Evolutionary conservation across 2,329 filamentous ascomycete genomes (phyloP).

Genomic region (Penicillium aurantiogriseum): DNA sequence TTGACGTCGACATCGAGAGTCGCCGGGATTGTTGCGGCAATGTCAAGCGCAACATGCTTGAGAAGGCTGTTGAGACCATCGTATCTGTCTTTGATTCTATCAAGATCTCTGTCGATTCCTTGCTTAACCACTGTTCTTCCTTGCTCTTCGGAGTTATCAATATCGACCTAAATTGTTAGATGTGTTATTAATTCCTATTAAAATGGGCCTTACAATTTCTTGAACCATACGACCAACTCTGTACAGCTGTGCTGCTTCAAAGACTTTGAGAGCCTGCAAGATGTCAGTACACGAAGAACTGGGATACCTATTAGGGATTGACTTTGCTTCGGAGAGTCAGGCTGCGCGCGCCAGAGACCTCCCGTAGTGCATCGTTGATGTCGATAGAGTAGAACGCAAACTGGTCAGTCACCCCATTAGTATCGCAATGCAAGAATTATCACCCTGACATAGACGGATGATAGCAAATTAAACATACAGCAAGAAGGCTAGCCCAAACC

Average conservation of each 20-base stretch:
- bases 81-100: constrained; percentile 73
- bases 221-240: constrained; percentile 69
- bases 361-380: constrained; percentile 62
- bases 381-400: constrained; percentile 72
- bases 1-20: constrained; percentile 58
- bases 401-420: constrained; percentile 34
- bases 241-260: constrained; percentile 60
- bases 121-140: constrained; percentile 69
- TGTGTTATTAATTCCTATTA: neutral
- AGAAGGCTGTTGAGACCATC: constrained; percentile 75
- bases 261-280: constrained; percentile 55
- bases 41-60: constrained; percentile 62
- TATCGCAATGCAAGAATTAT: neutral
- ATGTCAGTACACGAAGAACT: neutral
- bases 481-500: constrained; percentile 70
- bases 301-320: neutral
- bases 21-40: constrained; percentile 63
- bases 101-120: constrained; percentile 71
- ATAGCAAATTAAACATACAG: constrained; percentile 35
- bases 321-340: constrained; percentile 58
- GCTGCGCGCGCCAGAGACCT: constrained; percentile 54
- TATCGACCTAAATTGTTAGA: constrained; percentile 61
- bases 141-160: constrained; percentile 70
- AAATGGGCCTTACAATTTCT: constrained; percentile 52
- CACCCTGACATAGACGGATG: no score